These are phyloP conservation scores for Microthlaspi erraticum DNA, from an alignment of 345 rosid species.

Conservation along the genomic window DNA sequence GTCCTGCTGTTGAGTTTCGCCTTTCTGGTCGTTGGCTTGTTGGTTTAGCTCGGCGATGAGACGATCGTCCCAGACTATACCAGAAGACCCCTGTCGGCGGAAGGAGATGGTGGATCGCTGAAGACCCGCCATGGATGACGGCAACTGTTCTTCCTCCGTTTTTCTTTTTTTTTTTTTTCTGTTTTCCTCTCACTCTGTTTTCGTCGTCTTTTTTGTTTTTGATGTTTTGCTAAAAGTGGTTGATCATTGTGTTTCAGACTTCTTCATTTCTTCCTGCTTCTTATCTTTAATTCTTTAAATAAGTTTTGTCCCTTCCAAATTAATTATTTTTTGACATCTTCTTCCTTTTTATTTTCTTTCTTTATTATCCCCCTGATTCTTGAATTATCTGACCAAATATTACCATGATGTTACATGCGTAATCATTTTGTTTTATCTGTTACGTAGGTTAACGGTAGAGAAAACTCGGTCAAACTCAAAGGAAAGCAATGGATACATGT, in stretches of 20 bases:
- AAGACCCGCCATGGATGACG: constrained; percentile 70
- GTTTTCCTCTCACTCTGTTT: neutral
- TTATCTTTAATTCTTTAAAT: constrained; percentile 9
- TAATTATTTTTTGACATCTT: constrained; percentile 6
- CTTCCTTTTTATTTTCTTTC: neutral
- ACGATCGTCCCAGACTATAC: constrained; percentile 87
- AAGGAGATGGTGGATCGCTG: constrained; percentile 89
- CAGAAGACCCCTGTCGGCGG: constrained; percentile 91
- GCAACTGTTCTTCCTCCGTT: constrained; percentile 30
- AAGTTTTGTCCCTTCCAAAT: constrained; percentile 8
- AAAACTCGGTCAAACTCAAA: constrained; percentile 30
- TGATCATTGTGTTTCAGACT: constrained; percentile 34
- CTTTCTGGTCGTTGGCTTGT: constrained; percentile 39
- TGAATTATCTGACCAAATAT: neutral
- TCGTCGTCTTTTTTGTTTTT: neutral
- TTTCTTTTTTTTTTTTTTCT: constrained; percentile 5
- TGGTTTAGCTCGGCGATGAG: constrained; percentile 61
- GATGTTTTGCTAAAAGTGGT: constrained; percentile 24
- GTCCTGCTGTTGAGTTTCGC: constrained; percentile 8
- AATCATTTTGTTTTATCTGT: constrained; percentile 17
- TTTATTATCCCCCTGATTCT: neutral
- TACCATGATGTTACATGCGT: constrained; percentile 10
- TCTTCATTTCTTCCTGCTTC: constrained; percentile 9
- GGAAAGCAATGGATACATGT: constrained; percentile 17
- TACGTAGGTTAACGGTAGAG: constrained; percentile 15